Base-by-base conservation (phyloP, 1,139 yeast genomes). In the Kodamaea derodonti region DNA sequence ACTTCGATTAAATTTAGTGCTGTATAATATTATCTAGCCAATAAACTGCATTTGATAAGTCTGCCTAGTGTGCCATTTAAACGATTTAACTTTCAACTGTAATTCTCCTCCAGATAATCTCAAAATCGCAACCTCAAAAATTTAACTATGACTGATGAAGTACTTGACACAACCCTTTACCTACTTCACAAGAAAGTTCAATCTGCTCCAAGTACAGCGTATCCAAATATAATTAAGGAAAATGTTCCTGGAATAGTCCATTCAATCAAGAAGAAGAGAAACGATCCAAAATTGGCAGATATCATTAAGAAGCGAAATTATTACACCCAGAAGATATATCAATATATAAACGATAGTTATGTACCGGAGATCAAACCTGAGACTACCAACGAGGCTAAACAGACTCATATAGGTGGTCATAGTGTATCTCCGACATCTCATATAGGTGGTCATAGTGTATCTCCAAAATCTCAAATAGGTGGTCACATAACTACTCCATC, bases 281-380 rank as follows among this genome's bases (percentile, higher is more conserved):
- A 33, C n/a, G 45, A 44, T 29, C 36, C 37, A n/a, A 27, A 35
- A n/a, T 35, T 46, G 32, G 31, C 24, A 2, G 47, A 42, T 16
- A 34, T 41, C 14, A 26, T 41, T 29, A 37, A 35, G 26, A 46
- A 43, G 32, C 29, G 49, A 14, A 43, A 38, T 23, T 41, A 45
- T 35, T 46, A 46, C 36, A 39, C 47, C 14, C 36, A 39, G 28
- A 43, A 42, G 28, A 34, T 42, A 3, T 44, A 42, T 29, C 36
- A 38, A 16, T 44, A 44, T 20, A 24, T 45, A 30, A 38, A 43
- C 22, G 41, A 39, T 17, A 25, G 28, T 14, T 29, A 12, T 30
- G n/a, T n/a, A n/a, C n/a, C n/a, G n/a, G 24, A 17, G 20, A 18
- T 14, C n/a, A 12, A 14, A 22, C n/a, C 11, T 4, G 35, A 10